Base-by-base conservation (phyloP, 139 green algal species). In the Micractinium conductrix region DNA sequence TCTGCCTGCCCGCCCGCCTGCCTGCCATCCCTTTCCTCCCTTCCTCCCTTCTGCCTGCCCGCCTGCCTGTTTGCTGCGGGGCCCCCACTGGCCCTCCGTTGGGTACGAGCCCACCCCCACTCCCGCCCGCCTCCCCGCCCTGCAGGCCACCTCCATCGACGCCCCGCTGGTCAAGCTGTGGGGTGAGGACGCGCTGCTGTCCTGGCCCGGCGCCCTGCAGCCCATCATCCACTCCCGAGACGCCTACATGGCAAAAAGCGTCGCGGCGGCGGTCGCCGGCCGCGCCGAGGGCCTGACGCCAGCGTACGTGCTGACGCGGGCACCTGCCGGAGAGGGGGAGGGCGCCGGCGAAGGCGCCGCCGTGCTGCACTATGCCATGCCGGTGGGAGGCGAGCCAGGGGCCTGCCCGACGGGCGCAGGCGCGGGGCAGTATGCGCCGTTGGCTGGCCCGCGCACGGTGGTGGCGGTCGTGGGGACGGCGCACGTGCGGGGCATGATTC, bases 391-490 rank as follows among this genome's bases (percentile, higher is more conserved):
- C 75, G 2, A 88, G 50, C 28, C 73, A 4, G n/a, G 63, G 33
- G 72, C 86, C 58, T 79, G 87, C 87, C 94, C 92, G 2, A 7
- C 48, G 6, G 94, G 94, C 0, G 53, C 84, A 21, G 95, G 94
- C 28, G 93, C 95, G 17, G 95, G 94, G 44, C 91, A 94, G 72
- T 95, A 93, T 7, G 60, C 50, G 33, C 91, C 91, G 70, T 45
- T 78, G 48, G 89, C 91, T 53, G 50, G 71, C 45, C 28, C 55
- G 5, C 79, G 65, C n/a, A 83, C 72, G 26, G 87, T 98, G 60
- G 95, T 98, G 43, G 93, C 85, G 7, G 89, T 98, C 33, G 91
- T 98, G n/a, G 95, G 95, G 26, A 94, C 91, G 8, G 95, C 95
- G 0, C 95, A 98, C 79, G 94, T 98, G 69, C 82, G 85, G 14